phyloP scores from a whole-genome alignment of 2,329 filamentous ascomycete species.

The Phoma herbarum region DNA sequence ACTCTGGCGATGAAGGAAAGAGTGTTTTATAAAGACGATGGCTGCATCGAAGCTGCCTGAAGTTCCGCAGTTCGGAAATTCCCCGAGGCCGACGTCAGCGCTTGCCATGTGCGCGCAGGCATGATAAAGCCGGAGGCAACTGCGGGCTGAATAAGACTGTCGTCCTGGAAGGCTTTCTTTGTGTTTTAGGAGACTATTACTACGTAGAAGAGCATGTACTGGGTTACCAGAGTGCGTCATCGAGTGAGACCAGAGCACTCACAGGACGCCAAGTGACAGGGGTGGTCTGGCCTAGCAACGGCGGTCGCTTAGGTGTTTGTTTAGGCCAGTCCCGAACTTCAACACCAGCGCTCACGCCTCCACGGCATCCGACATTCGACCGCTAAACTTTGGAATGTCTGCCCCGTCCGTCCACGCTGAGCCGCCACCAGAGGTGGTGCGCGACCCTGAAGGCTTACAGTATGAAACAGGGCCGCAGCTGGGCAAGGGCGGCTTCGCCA shows the following conservation, averaged over 20 bases:
- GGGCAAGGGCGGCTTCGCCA: slow-evolving; percentile 83
- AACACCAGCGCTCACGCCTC: slow-evolving; percentile 39
- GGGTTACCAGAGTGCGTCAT: neutral
- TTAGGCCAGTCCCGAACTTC: slow-evolving; percentile 27
- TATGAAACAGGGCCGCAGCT: slow-evolving; percentile 79
- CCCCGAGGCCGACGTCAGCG: slow-evolving; percentile 30
- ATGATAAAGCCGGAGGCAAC: neutral
- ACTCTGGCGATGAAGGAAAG: neutral
- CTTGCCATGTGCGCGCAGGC: slow-evolving; percentile 10
- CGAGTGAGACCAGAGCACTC: slow-evolving; percentile 2
- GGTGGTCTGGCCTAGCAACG: slow-evolving; percentile 15
- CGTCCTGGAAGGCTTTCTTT: neutral
- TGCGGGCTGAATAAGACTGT: neutral
- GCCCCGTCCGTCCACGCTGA: slow-evolving; percentile 60
- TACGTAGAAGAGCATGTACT: neutral
- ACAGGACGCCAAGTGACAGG: slow-evolving; percentile 15
- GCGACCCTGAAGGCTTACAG: slow-evolving; percentile 73
- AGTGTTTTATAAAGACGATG: slow-evolving; percentile 16
- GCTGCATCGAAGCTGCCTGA: slow-evolving; percentile 33
- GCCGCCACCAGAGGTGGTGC: slow-evolving; percentile 65
- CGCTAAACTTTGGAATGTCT: slow-evolving; percentile 44
- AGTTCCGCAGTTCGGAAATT: slow-evolving; percentile 30
- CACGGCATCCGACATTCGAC: slow-evolving; percentile 31
- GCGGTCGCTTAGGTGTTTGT: slow-evolving; percentile 23
- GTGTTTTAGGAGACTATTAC: neutral